Conservation (phyloP, 495 filamentous ascomycete species). For the Penicillium cinerascens region DNA sequence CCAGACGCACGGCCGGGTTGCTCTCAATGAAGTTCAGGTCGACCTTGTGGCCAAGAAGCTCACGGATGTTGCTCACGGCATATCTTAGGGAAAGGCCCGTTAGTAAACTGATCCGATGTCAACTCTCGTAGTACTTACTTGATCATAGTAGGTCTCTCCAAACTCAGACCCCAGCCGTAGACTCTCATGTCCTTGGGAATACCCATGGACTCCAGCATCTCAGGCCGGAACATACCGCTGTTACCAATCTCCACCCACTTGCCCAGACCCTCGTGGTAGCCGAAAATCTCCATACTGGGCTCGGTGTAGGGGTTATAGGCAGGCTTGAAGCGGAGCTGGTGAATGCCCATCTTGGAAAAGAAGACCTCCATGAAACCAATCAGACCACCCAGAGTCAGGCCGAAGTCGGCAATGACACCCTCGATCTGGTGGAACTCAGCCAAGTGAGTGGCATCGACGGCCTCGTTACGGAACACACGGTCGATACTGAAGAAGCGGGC, state of each 20-base stretch:
- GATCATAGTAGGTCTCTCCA: conserved; percentile 98
- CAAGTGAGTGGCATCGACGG: conserved; percentile 92
- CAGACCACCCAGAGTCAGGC: conserved; percentile 82
- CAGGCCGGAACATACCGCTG: conserved; percentile 95
- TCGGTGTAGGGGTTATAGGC: conserved; percentile 99
- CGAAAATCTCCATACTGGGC: conserved; percentile 95
- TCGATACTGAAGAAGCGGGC: conserved; percentile 97
- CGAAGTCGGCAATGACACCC: conserved; percentile 95
- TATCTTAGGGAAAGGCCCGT: conserved; percentile 46
- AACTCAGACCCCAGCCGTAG: conserved; percentile 85
- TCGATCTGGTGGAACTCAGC: conserved; percentile 99
- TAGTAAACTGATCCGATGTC: neutral
- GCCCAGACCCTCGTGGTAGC: conserved; percentile 80
- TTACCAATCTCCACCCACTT: conserved; percentile 98
- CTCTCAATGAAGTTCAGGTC: conserved; percentile 77
- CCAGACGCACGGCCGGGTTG: conserved; percentile 78
- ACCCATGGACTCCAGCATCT: conserved; percentile 91
- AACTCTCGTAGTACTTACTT: conserved; percentile 50
- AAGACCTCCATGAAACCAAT: conserved; percentile 97
- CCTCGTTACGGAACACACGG: conserved; percentile 93
- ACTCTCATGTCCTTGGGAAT: conserved; percentile 82
- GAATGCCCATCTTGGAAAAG: conserved; percentile 92
- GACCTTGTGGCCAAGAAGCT: conserved; percentile 80
- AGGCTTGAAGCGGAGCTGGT: conserved; percentile 86
- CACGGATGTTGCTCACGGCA: conserved; percentile 77